phyloP scores from a whole-genome alignment of 805 yeast species.

The Dipodascus albidus region DNA sequence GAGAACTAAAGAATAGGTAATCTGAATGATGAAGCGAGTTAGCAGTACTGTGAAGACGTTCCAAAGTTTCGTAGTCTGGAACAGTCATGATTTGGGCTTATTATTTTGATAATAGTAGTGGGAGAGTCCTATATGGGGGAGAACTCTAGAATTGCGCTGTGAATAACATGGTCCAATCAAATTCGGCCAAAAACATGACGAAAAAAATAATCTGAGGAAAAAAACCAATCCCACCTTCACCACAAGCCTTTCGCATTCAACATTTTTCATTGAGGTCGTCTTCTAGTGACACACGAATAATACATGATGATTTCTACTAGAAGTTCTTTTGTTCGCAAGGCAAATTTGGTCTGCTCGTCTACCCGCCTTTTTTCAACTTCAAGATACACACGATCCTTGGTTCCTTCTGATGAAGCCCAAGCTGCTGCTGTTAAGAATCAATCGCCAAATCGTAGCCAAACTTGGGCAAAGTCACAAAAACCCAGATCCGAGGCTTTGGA shows the following conservation, averaged over 20 bases:
- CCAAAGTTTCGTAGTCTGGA: neutral
- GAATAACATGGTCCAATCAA: neutral
- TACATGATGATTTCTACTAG: neutral
- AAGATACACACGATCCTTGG: neutral
- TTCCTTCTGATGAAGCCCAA: neutral
- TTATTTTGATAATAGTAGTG: neutral
- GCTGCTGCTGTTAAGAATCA: conserved; percentile 30
- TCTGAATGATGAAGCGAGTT: neutral
- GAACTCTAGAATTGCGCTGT: neutral
- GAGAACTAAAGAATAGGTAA: neutral
- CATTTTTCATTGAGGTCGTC: too few relatives aligned
- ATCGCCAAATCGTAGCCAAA: conserved; percentile 61
- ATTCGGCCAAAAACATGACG: neutral
- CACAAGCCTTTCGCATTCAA: too few relatives aligned
- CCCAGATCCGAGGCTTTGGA: conserved; percentile 45
- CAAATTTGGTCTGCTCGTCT: neutral
- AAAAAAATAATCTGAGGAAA: neutral
- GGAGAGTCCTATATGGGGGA: neutral
- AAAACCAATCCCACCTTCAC: neutral
- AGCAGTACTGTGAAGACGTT: neutral
- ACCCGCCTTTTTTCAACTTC: neutral
- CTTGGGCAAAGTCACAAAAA: conserved; percentile 66
- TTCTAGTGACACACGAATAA: neutral
- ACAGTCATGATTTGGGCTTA: neutral
- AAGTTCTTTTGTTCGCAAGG: neutral